These are phyloP conservation scores for Crithidia thermophila DNA, from an alignment of 208 protist genomes.

Conservation along the genomic window DNA sequence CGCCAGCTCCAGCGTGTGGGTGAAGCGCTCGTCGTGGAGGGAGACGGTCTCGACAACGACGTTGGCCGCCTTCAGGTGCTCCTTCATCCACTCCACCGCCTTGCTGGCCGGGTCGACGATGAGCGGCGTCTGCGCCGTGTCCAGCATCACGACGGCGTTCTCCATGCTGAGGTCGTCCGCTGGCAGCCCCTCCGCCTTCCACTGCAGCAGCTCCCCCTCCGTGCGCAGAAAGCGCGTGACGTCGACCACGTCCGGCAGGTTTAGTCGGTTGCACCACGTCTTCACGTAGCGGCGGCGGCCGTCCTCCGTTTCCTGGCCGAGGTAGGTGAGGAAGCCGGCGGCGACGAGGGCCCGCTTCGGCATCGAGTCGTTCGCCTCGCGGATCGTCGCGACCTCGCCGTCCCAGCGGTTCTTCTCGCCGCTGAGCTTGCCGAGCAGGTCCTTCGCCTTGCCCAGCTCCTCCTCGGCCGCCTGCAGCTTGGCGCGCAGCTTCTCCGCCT, in stretches of 20 bases:
- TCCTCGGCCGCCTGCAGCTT: constrained; percentile 90
- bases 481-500: constrained; percentile 91
- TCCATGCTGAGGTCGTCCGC: constrained; percentile 95
- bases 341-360: constrained; percentile 88
- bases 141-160: constrained; percentile 96
- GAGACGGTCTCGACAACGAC: constrained; percentile 85
- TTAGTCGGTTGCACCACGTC: constrained; percentile 82
- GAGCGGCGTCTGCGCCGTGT: constrained; percentile 88
- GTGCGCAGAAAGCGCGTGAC: constrained; percentile 92
- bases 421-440: constrained; percentile 95
- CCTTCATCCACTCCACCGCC: constrained; percentile 93
- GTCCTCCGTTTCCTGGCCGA: constrained; percentile 86
- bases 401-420: constrained; percentile 96
- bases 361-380: constrained; percentile 65
- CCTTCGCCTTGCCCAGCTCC: constrained; percentile 90
- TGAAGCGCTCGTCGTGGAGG: constrained; percentile 94
- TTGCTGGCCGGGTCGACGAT: constrained; percentile 97
- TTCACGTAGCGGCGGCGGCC: constrained; percentile 63
- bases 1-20: constrained; percentile 95
- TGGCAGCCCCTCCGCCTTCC: constrained; percentile 95
- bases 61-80: constrained; percentile 78
- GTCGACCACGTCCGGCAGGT: constrained; percentile 36
- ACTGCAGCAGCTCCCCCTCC: constrained; percentile 95
- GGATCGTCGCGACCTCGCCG: constrained; percentile 71
- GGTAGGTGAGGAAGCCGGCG: constrained; percentile 94